Conservation (phyloP, 495 filamentous ascomycete genomes). For the Neurospora pannonica region DNA sequence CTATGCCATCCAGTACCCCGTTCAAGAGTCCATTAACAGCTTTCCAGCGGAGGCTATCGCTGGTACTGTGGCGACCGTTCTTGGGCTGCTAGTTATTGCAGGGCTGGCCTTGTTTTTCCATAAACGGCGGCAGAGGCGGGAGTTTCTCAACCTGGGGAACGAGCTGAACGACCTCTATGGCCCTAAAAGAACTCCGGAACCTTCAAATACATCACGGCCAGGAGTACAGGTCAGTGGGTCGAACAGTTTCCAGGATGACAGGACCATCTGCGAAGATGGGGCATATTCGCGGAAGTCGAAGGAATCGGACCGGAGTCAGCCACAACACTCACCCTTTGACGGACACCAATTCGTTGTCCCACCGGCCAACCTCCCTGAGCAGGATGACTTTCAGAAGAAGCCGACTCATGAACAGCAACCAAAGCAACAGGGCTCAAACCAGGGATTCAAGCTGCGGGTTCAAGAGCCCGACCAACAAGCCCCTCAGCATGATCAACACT, state of each 20-base stretch:
- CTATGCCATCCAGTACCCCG: conserved; percentile 11
- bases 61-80: conserved; percentile 2
- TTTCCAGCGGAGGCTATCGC: conserved; percentile 10
- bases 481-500: not conserved
- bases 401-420: not conserved
- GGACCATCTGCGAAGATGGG: not conserved
- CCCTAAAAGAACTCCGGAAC: not conserved
- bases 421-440: not conserved
- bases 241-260: not conserved
- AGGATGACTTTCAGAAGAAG: not conserved
- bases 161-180: conserved; percentile 5
- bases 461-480: not conserved
- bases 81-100: not conserved
- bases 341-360: not conserved
- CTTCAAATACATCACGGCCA: not conserved
- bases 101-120: conserved; percentile 1
- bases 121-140: not conserved
- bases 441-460: not conserved
- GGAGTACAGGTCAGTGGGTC: not conserved
- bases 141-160: not conserved
- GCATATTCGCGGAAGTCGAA: not conserved
- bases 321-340: not conserved
- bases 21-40: not conserved
- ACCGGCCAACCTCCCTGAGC: not conserved
- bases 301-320: not conserved